These are phyloP conservation scores for Monosporascus sp. DNA, from an alignment of 2,329 filamentous ascomycete species.

Conservation along the genomic window DNA sequence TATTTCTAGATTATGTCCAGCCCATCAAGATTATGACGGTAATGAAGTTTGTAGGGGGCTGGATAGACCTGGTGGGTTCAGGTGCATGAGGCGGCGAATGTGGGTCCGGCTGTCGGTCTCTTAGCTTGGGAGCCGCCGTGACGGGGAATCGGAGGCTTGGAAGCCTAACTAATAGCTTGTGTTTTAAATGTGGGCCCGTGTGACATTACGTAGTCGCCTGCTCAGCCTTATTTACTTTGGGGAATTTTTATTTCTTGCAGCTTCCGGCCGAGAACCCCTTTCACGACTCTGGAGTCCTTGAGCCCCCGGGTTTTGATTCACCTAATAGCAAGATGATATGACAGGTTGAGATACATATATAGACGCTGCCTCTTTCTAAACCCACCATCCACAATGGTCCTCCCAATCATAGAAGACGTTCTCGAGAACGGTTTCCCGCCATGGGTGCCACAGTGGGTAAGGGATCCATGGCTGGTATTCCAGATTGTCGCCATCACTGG, in stretches of 20 bases:
- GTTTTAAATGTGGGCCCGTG: neutral
- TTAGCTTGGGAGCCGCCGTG: neutral
- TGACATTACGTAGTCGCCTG: neutral
- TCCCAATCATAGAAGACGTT: slow-evolving; percentile 45
- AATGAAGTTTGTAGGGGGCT: neutral
- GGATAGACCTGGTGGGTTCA: neutral
- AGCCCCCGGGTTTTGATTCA: neutral
- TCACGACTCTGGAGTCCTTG: neutral
- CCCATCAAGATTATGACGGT: neutral
- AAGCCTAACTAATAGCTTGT: neutral
- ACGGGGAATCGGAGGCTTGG: neutral
- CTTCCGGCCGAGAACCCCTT: neutral
- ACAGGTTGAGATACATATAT: neutral
- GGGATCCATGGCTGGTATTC: slow-evolving; percentile 36
- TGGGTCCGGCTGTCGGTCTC: neutral
- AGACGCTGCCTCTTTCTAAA: neutral
- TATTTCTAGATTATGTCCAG: neutral
- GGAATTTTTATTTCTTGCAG: neutral
- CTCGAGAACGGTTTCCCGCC: slow-evolving; percentile 44
- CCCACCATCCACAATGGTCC: slow-evolving; percentile 37
- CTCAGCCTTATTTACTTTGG: neutral
- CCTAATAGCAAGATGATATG: neutral
- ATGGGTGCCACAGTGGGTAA: slow-evolving; percentile 37
- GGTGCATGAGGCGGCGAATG: neutral
- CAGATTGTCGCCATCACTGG: slow-evolving; percentile 32